Percentiles rank a stretch among this genome's conserved stretches.
phyloP scores from a whole-genome alignment of 208 protist genomes.

The Wallacemonas sp. region DNA sequence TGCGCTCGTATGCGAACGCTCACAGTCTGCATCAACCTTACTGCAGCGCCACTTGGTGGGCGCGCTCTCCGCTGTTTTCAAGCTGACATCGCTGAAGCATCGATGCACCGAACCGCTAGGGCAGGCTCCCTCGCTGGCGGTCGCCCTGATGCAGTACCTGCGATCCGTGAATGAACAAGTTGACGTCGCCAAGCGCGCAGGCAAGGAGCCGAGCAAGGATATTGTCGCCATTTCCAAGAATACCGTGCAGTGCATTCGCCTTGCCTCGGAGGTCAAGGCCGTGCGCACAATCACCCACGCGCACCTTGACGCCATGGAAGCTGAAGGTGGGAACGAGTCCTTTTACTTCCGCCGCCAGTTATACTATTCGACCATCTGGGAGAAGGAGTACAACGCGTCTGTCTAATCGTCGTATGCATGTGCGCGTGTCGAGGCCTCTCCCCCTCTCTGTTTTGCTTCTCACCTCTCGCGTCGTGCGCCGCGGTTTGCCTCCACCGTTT shows the following conservation, averaged over 20 bases:
- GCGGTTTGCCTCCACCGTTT: too few relatives aligned
- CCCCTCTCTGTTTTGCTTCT: neutral
- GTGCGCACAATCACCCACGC: slow-evolving; percentile 66
- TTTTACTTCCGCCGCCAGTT: slow-evolving; percentile 81
- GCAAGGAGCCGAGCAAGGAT: slow-evolving; percentile 28
- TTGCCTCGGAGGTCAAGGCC: slow-evolving; percentile 69
- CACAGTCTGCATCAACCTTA: slow-evolving; percentile 8
- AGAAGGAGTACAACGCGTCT: slow-evolving; percentile 65
- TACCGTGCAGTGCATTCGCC: slow-evolving; percentile 67
- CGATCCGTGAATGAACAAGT: slow-evolving; percentile 39
- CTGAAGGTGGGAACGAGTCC: slow-evolving; percentile 23
- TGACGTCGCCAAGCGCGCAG: slow-evolving; percentile 18
- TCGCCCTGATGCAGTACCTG: slow-evolving; percentile 44
- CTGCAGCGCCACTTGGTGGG: slow-evolving; percentile 67
- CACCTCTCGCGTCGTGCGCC: too few relatives aligned
- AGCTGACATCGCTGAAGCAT: slow-evolving; percentile 69
- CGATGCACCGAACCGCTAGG: slow-evolving; percentile 20
- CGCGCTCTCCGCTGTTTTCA: slow-evolving; percentile 65
- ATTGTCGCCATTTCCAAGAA: slow-evolving; percentile 74
- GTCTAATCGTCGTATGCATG: slow-evolving; percentile 22
- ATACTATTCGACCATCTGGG: slow-evolving; percentile 77
- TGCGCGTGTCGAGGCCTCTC: neutral
- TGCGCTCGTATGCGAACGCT: slow-evolving; percentile 7
- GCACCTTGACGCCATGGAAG: slow-evolving; percentile 35
- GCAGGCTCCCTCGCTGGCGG: slow-evolving; percentile 24